Percentiles rank a stretch among this genome's conserved stretches.
These are phyloP conservation scores for Paralagenidium karlingii DNA, from an alignment of 352 stramenopile species.

Conservation along the genomic window DNA sequence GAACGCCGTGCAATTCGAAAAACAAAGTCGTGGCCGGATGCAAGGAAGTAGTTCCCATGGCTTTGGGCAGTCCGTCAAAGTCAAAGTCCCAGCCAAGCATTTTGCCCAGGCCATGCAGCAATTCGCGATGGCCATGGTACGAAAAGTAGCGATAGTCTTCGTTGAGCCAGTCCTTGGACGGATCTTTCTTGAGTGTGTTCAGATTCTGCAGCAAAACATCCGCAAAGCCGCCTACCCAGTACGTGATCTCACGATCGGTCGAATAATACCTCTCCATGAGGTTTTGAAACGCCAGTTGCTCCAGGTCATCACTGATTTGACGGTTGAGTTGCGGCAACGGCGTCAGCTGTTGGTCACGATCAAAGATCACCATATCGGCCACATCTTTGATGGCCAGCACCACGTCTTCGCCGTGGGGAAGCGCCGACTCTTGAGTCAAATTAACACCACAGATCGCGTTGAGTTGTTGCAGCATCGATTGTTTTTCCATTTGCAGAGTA, in stretches of 20 bases:
- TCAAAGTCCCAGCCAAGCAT: constrained; percentile 70
- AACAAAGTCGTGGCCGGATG: constrained; percentile 72
- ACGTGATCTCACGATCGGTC: constrained; percentile 63
- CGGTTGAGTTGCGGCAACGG: constrained; percentile 36
- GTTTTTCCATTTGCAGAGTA: constrained; percentile 31
- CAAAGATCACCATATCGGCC: constrained; percentile 76
- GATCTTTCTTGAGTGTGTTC: constrained; percentile 29
- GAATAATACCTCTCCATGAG: constrained; percentile 81
- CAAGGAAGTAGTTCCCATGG: constrained; percentile 48
- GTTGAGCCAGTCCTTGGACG: constrained; percentile 11
- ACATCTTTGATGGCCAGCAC: constrained; percentile 73
- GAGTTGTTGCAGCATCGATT: constrained; percentile 35
- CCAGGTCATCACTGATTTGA: constrained; percentile 32
- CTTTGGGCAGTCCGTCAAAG: constrained; percentile 47
- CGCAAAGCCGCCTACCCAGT: constrained; percentile 70
- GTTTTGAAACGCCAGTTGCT: constrained; percentile 65
- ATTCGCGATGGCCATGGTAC: constrained; percentile 70
- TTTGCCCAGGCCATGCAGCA: constrained; percentile 64
- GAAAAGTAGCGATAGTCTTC: constrained; percentile 63
- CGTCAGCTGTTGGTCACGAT: constrained; percentile 46
- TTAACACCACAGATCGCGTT: constrained; percentile 44
- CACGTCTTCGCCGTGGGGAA: constrained; percentile 50
- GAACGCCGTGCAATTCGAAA: constrained; percentile 65
- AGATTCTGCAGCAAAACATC: constrained; percentile 54
- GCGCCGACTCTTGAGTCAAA: constrained; percentile 33